These are phyloP conservation scores for Vigna nakashimae DNA, from an alignment of 306 rosid species.

Conservation along the genomic window DNA sequence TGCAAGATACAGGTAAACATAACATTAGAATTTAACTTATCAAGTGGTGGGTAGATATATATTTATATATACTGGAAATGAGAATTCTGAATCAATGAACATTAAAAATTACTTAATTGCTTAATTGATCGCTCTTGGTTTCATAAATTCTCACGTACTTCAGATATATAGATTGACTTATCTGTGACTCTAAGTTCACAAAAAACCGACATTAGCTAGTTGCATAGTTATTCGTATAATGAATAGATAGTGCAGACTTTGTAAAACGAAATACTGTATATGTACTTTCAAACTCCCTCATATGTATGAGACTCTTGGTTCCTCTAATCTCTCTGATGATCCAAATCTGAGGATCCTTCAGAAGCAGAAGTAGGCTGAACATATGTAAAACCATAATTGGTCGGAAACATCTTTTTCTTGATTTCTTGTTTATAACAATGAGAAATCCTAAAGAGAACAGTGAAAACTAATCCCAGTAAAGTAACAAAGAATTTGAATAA, in stretches of 20 bases:
- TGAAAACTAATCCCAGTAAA: neutral
- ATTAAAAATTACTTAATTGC: neutral
- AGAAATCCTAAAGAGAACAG: neutral
- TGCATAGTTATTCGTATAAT: neutral
- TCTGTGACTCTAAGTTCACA: neutral
- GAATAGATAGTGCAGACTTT: neutral
- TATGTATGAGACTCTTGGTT: neutral
- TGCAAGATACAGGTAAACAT: constrained; percentile 8
- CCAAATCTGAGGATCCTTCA: neutral
- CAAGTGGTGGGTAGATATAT: neutral
- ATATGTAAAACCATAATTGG: neutral
- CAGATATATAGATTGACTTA: neutral
- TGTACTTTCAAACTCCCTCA: constrained; percentile 24
- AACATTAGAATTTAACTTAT: constrained; percentile 8
- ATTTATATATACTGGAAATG: neutral
- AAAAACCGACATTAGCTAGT: neutral
- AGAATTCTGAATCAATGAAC: neutral
- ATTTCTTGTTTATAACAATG: neutral
- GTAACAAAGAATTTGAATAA: neutral
- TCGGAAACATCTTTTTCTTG: neutral
- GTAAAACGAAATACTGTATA: neutral
- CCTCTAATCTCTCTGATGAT: neutral
- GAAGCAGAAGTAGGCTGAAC: constrained; percentile 12
- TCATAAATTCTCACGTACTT: neutral
- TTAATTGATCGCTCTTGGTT: neutral